These are phyloP conservation scores for Trichosanthes cucumerina DNA, from an alignment of 306 rosid species.

Conservation along the genomic window DNA sequence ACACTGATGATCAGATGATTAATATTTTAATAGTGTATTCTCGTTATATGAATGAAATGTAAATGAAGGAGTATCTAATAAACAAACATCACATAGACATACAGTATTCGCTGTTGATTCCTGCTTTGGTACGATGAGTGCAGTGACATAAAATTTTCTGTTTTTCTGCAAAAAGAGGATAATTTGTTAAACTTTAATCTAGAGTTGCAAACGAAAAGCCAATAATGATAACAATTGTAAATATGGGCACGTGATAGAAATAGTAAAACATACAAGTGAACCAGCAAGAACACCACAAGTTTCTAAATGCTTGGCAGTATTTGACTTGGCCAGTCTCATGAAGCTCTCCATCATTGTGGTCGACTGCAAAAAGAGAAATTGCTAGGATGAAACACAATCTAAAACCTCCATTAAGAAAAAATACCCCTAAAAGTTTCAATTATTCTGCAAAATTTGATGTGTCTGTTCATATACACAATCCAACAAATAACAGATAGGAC, in stretches of 20 bases:
- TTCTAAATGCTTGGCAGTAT: constrained; percentile 77
- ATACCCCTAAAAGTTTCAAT: constrained; percentile 15
- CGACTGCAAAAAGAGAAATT: constrained; percentile 48
- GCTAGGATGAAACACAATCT: constrained; percentile 13
- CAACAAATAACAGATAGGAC: background rate
- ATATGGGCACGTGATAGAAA: background rate
- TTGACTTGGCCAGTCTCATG: constrained; percentile 81
- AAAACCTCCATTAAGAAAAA: background rate
- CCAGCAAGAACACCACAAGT: constrained; percentile 96
- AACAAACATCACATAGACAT: constrained; percentile 20
- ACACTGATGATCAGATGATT: constrained; percentile 49
- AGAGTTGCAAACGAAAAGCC: background rate
- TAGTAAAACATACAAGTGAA: constrained; percentile 65
- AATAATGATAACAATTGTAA: background rate
- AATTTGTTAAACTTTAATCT: constrained; percentile 11
- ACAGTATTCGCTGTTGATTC: constrained; percentile 87
- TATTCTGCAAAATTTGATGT: background rate
- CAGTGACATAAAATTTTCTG: constrained; percentile 75
- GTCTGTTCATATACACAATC: background rate
- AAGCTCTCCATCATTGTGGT: constrained; percentile 80
- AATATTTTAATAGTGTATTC: background rate
- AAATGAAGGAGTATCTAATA: constrained; percentile 12
- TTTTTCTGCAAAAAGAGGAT: constrained; percentile 55
- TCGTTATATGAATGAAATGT: constrained; percentile 6
- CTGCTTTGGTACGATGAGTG: constrained; percentile 91